phyloP scores from a whole-genome alignment of 495 filamentous ascomycete species.

The Xanthoparmelia taractica region DNA sequence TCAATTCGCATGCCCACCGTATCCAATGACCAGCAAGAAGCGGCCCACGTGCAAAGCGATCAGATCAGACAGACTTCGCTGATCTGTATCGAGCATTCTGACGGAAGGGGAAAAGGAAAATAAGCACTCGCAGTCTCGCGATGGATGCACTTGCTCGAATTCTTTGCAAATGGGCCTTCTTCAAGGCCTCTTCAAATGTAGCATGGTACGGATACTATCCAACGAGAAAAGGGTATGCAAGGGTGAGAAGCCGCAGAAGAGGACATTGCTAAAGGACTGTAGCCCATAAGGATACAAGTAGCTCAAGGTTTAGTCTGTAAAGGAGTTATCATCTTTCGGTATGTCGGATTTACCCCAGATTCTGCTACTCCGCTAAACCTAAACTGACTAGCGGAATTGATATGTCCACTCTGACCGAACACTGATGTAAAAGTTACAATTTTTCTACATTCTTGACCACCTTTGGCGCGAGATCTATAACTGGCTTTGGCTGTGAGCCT shows the following conservation, averaged over 20 bases:
- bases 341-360: slow-evolving; percentile 1
- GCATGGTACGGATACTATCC: not conserved
- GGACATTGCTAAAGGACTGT: no score
- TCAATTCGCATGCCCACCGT: not conserved
- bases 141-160: no score
- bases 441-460: not conserved
- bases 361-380: not conserved
- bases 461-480: no score
- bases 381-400: not conserved
- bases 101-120: not conserved
- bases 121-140: not conserved
- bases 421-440: not conserved
- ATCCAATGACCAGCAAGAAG: slow-evolving; percentile 10
- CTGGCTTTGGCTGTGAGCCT: no score
- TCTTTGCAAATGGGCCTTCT: no score
- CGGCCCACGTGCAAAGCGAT: slow-evolving; percentile 14
- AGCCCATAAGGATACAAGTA: no score
- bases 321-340: not conserved
- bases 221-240: not conserved
- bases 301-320: no score
- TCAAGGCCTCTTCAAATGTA: not conserved
- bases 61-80: slow-evolving; percentile 8
- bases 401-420: not conserved
- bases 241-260: no score
- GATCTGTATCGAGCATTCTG: not conserved